Evolutionary conservation across 352 stramenopile genomes (phyloP).

Genomic region (Globisporangium sylvaticum): DNA sequence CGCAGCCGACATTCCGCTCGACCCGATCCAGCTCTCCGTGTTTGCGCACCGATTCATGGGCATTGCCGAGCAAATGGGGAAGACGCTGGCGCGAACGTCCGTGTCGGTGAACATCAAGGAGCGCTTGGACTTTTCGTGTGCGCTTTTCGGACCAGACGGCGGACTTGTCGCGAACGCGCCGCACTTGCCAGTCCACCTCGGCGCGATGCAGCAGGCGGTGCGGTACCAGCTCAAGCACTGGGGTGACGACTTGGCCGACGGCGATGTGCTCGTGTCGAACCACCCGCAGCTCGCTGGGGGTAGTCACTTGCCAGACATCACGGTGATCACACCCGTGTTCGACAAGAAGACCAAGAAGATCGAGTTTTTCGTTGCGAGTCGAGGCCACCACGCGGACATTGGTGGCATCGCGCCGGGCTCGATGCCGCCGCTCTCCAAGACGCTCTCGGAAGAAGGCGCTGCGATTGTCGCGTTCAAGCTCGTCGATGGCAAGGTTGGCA

Average conservation of each 20-base stretch:
- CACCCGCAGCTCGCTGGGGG: conserved; percentile 98
- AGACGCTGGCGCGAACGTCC: conserved; percentile 94
- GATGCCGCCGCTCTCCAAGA: conserved; percentile 95
- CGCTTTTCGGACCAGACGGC: conserved; percentile 96
- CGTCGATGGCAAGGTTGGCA: conserved; percentile 88
- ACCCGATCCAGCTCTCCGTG: conserved; percentile 96
- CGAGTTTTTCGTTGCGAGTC: conserved; percentile 98
- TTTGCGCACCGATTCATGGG: conserved; percentile 99
- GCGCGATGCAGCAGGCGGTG: conserved; percentile 98
- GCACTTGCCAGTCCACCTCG: conserved; percentile 98
- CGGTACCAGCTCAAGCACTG: conserved; percentile 91
- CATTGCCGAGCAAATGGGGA: conserved; percentile 99
- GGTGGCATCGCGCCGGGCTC: conserved; percentile 94
- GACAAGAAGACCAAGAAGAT: conserved; percentile 86
- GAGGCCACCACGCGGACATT: conserved; percentile 98
- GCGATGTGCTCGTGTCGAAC: conserved; percentile 98
- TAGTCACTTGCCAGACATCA: conserved; percentile 98
- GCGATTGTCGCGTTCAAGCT: conserved; percentile 99
- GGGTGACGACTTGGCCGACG: conserved; percentile 90
- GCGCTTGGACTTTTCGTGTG: conserved; percentile 98
- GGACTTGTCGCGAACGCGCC: conserved; percentile 99
- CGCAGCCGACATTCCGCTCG: conserved; percentile 49
- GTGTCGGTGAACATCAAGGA: conserved; percentile 99
- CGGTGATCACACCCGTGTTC: conserved; percentile 99
- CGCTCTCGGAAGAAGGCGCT: conserved; percentile 95